Evolutionary conservation across 2,329 filamentous ascomycete species (phyloP), one percentile per base, ranked within the genome.

Genomic region (Peltaster fructicola): DNA sequence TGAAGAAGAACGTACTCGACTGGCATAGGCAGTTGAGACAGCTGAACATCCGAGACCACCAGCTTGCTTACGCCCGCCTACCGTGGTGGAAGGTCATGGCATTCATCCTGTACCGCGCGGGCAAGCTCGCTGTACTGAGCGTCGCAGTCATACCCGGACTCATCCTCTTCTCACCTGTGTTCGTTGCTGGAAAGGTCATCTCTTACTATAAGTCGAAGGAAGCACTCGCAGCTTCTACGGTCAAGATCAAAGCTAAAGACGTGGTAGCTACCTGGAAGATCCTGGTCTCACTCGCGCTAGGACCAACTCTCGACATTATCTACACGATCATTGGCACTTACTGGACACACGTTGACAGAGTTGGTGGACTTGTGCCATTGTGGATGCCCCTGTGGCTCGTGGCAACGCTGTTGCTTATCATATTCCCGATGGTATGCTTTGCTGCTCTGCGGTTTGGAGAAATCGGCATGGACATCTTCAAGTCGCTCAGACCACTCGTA

Each of bases 401-500:
- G 7, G 71, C 84, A 34, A 48, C 80, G 7, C 66, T 70, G 18
- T 77, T 82, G 24, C 73, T 79, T 56, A 61, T 80, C 23, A 57
- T 90, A 36, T 92, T 92, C 59, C 77, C 84, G 5, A 66, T 72
- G 13, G 76, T 93, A 40, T 93, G 84, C 0, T 93, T 91, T 50
- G 84, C 82, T 4, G 81, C 88, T 5, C 70, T 98, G 25, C 75
- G 88, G 7, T 91, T 95, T 37, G 88, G 88, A 22, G 88, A 98
- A 54, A 75, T 91, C n/a, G 88, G 85, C 25, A 93, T 98, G 82
- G 88, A 98, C 46, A 93, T 98, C 28, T 60, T 88, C 56, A 98
- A 95, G 54, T 95, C 85, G 0, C 65, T 98, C 9, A 70, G 81
- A 7, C 88, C 88, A 5, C 66, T 98, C 7, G 60, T 91, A 22